These are phyloP conservation scores for Xylaria scruposa DNA, from an alignment of 495 filamentous ascomycete species.

Conservation along the genomic window DNA sequence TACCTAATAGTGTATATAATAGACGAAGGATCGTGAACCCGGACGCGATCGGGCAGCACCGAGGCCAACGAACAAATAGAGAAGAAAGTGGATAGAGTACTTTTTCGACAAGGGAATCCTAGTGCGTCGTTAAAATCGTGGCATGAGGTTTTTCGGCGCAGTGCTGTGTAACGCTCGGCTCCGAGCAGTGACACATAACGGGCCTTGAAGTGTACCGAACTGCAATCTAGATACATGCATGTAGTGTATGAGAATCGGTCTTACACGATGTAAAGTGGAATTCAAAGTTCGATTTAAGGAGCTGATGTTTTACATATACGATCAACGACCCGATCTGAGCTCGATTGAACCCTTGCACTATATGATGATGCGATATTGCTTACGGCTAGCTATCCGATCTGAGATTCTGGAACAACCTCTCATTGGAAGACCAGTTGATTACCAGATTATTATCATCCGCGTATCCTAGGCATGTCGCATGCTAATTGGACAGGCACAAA, in stretches of 20 bases:
- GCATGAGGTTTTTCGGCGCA: background rate
- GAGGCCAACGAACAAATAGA: background rate
- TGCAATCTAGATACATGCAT: too few relatives aligned
- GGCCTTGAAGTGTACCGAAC: background rate
- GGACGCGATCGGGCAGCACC: constrained; percentile 3
- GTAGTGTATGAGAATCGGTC: too few relatives aligned
- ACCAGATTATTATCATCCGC: background rate
- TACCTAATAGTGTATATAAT: background rate
- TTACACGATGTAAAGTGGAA: background rate
- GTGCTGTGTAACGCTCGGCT: background rate
- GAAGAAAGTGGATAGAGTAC: background rate
- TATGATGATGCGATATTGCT: constrained; percentile 5
- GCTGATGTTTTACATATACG: background rate
- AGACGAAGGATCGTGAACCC: constrained; percentile 12
- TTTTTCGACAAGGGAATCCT: background rate
- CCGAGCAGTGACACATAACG: background rate
- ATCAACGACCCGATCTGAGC: background rate
- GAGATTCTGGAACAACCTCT: background rate
- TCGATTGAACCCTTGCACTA: constrained; percentile 3
- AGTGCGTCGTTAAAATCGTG: background rate
- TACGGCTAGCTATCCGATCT: background rate
- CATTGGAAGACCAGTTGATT: background rate
- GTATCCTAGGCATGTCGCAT: background rate
- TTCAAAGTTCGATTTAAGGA: background rate
- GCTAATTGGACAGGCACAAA: background rate